phyloP scores from a whole-genome alignment of 2,329 filamentous ascomycete species.

The Xylaria sp. region DNA sequence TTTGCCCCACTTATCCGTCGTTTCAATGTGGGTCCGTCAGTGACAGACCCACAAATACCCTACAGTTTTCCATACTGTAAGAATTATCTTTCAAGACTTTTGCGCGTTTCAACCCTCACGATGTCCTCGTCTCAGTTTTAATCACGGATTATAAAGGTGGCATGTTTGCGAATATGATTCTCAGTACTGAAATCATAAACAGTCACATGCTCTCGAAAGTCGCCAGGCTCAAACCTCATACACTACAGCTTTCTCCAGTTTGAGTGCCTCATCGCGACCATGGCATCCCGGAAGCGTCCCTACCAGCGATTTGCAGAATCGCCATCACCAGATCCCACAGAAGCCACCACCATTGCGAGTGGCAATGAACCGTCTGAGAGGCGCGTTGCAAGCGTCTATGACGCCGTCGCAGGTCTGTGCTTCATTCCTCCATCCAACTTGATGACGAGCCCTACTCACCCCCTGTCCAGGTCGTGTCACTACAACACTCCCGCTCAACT shows the following conservation, averaged over 20 bases:
- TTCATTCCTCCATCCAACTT: not conserved
- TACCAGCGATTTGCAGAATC: conserved; percentile 16
- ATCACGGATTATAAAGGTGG: not conserved
- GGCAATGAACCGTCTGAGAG: conserved; percentile 11
- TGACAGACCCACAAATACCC: too few species aligned
- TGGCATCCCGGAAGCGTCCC: conserved; percentile 18
- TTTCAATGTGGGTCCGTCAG: too few species aligned
- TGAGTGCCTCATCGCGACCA: not conserved
- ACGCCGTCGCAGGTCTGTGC: conserved; percentile 62
- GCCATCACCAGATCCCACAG: conserved; percentile 13
- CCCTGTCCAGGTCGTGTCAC: conserved; percentile 34
- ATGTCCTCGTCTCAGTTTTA: not conserved
- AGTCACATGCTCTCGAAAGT: conserved; percentile 1
- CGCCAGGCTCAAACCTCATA: conserved; percentile 3
- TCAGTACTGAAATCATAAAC: not conserved
- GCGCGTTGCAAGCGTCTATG: conserved; percentile 56
- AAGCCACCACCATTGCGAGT: not conserved
- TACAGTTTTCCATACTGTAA: too few species aligned
- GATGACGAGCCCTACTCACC: conserved; percentile 6
- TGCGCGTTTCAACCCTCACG: not conserved
- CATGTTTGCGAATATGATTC: conserved; percentile 7
- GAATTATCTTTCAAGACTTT: not conserved
- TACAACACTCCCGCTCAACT: conserved; percentile 28
- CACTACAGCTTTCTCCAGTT: not conserved
- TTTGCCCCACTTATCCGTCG: too few species aligned